Evolutionary conservation across 306 rosid genomes (phyloP), one percentile per base, ranked within the genome.

Genomic region (Cotoneaster glaucophyllus): DNA sequence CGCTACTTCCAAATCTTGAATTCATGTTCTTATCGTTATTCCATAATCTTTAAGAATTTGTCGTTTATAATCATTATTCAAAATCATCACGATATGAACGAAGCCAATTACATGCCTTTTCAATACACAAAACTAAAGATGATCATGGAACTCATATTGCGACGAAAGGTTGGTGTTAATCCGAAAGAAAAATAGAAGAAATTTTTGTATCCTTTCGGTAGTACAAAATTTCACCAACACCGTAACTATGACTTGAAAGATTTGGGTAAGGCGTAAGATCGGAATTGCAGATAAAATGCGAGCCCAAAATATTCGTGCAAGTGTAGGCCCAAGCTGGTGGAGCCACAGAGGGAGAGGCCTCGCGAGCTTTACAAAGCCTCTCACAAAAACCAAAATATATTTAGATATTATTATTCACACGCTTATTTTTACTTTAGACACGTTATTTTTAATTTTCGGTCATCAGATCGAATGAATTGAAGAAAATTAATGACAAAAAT

Each of bases 381-480:
- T 4, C 53, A 14, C 19, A 14, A 62, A 61, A 28, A 8, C 17
- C 11, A 24, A 24, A 21, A 32, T 32, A 32, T 34, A 34, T 34
- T 34, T 34, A 0, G 0, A 34, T 34, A 34, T 0, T 34, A 2
- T 0, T 34, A 6, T 34, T 34, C 39, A 34, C 8, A 34, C 0
- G 39, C 2, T 34, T 6, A 34, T 34, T 34, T 34, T 34, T 34
- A 34, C 8, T 1, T 34, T 34, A 34, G 39, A 34, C 39, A 6
- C 0, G 2, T 0, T 34, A 34, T 34, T 34, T 0, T 34, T 34
- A 34, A 34, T 6, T 34, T 34, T 34, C 0, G 8, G 0, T 34
- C 8, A 34, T 34, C 0, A 1, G 0, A 34, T 34, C 9, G 39
- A 34, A 1, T 34, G 2, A 34, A 6, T 34, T 34, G 9, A 34